These are phyloP conservation scores for Aristolochia contorta DNA, from an alignment of 164 flowering plant species.

Conservation along the genomic window DNA sequence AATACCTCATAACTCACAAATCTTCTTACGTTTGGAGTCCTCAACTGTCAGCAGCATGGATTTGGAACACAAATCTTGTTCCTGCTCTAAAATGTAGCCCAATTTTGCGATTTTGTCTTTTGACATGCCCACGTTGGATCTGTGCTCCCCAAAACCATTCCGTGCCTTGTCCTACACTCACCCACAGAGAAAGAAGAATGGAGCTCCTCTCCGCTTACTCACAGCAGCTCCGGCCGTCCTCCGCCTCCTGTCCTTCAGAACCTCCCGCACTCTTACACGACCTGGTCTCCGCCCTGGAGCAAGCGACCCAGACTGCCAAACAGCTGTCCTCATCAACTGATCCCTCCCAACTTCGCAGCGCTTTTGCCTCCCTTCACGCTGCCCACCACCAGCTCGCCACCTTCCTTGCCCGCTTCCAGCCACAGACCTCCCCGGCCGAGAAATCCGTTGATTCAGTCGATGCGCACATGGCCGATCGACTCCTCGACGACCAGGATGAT, in stretches of 20 bases:
- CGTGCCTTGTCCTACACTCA: no score
- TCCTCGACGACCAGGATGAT: neutral
- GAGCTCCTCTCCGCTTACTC: no score
- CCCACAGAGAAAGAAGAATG: no score
- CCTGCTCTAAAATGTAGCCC: no score
- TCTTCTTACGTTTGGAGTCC: no score
- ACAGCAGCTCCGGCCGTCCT: neutral
- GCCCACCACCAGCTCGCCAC: conserved; percentile 1
- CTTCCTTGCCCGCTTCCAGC: conserved; percentile 1
- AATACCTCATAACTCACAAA: no score
- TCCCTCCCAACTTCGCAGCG: conserved; percentile 2
- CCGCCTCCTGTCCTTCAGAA: neutral
- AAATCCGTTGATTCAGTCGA: neutral
- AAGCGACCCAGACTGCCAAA: neutral
- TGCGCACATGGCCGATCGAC: neutral
- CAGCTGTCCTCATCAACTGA: neutral
- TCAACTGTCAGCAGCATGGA: no score
- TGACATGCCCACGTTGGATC: no score
- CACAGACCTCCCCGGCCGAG: neutral
- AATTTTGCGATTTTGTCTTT: no score
- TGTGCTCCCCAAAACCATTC: no score
- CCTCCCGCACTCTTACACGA: neutral
- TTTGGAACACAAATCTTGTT: no score
- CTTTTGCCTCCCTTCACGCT: neutral
- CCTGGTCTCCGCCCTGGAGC: neutral